Evolutionary conservation across 108 stramenopile species (phyloP), one percentile per base, ranked within the genome.

Genomic region (Nitzschia sp.): DNA sequence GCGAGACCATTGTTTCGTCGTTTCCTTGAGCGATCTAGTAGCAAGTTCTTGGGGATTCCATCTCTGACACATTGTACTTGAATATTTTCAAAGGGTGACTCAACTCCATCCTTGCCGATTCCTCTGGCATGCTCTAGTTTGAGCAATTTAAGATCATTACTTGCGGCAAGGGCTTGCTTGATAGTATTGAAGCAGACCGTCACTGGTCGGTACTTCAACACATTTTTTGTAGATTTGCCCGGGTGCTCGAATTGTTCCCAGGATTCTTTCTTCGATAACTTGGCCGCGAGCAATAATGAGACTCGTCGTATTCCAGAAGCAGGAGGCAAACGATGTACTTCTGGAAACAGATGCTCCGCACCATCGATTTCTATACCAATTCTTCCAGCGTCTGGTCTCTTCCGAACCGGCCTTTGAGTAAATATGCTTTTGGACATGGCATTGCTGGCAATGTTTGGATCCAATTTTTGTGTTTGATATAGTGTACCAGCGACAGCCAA

Each of bases 301-400:
- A 86, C 53, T 28, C 61, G 67, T 63, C 81, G 65, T 52, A 86
- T 68, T 33, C 80, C 78, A 63, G 59, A 69, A 6, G 56, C 72
- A 57, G 78, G 76, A 15, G 63, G 53, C 3, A 47, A 5, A n/a
- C 54, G 30, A 13, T 16, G 21, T 17, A 17, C 0, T 2, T 6
- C 26, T 26, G 62, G 30, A 38, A 79, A 73, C 31, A 84, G 53
- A 69, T 64, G 73, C 1, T 72, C 66, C 0, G 73, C 72, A 31
- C 86, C 83, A 76, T 90, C 89, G 25, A 90, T 79, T 75, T 90
- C 89, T 19, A 90, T 73, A 9, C 89, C 89, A 55, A 90, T 83
- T 57, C 89, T 67, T 45, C 80, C 84, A 16, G 67, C 80, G 66
- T 75, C 77, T 53, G 35, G 33, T 44, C 13, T 53, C 46, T 45